Evolutionary conservation across 108 stramenopile genomes (phyloP).

Genomic region (Conticribra guillardii): DNA sequence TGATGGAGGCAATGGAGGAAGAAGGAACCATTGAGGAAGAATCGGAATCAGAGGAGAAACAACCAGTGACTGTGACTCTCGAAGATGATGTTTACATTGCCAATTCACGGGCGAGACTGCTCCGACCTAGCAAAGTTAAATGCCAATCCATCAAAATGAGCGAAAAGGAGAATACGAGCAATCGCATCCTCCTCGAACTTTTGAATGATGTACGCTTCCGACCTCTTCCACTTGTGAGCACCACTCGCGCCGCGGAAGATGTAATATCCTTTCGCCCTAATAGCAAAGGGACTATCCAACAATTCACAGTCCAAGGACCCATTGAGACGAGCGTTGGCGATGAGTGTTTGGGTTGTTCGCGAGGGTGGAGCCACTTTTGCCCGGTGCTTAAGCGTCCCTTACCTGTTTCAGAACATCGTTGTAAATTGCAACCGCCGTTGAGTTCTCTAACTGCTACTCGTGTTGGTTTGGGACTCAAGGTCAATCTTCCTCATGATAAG

Average conservation of each 20-base stretch:
- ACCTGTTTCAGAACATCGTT: constrained; percentile 71
- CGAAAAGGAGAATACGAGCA: constrained; percentile 34
- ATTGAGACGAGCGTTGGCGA: constrained; percentile 83
- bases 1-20: constrained; percentile 48
- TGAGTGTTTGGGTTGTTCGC: constrained; percentile 79
- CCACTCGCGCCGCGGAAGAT: constrained; percentile 49
- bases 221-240: constrained; percentile 70
- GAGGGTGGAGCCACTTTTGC: constrained; percentile 88
- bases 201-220: constrained; percentile 82
- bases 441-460: constrained; percentile 78
- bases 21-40: constrained; percentile 21
- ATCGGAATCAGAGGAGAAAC: constrained; percentile 41
- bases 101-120: constrained; percentile 18
- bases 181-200: constrained; percentile 64
- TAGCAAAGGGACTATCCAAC: constrained; percentile 52
- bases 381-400: constrained; percentile 68
- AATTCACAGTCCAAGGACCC: constrained; percentile 83
- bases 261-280: constrained; percentile 28
- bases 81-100: constrained; percentile 28
- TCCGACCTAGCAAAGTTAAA: constrained; percentile 33
- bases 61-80: not conserved
- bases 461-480: constrained; percentile 72
- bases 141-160: constrained; percentile 1
- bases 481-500: constrained; percentile 25
- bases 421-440: constrained; percentile 76